Evolutionary conservation across 352 stramenopile genomes (phyloP), one percentile per base, ranked within the genome.

Genomic region (Blastocystis hominis): DNA sequence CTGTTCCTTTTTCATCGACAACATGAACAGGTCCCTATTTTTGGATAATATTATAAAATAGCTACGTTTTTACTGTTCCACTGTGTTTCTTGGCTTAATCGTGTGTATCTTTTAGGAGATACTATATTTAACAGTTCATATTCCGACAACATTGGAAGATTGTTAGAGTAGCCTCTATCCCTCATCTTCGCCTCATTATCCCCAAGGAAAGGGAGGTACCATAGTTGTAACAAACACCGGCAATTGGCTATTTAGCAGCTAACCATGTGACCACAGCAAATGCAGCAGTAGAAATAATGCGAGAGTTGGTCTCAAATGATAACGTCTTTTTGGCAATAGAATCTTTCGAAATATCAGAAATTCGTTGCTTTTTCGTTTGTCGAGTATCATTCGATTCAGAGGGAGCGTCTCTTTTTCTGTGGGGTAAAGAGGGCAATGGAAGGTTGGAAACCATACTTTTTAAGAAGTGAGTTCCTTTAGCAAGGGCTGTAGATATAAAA

Each of bases 81-180:
- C 6, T 47, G 6, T 62, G 4, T 20, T 63, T 80, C 44, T 4
- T 64, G 13, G 10, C 70, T 36, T n/a, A 80, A 17, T 63, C 70
- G 24, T 30, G 70, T 80, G 53, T 80, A 80, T 62, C 47, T 54
- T 9, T 80, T 63, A 13, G 24, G 10, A 34, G 70, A 80, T 15
- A 34, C 30, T 30, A 80, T 20, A 80, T 80, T 80, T 13, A 80
- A 30, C 36, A 80, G 50, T 80, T 80, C 70, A 56, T 80, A 80
- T 80, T 80, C 70, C 5, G 70, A 80, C 4, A 80, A 34, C 70
- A 80, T 80, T 40, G 13, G 5, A 47, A 56, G 50, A 56, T 56
- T 56, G 50, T 20, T 56, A 30, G 50, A 56, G 17, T 56, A 56
- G 17, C 50, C 50, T 56, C 50, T 56, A 56, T 56, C 50, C 50